Evolutionary conservation across 176 grass and related monocot species (phyloP).

Genomic region (Otatea glauca): DNA sequence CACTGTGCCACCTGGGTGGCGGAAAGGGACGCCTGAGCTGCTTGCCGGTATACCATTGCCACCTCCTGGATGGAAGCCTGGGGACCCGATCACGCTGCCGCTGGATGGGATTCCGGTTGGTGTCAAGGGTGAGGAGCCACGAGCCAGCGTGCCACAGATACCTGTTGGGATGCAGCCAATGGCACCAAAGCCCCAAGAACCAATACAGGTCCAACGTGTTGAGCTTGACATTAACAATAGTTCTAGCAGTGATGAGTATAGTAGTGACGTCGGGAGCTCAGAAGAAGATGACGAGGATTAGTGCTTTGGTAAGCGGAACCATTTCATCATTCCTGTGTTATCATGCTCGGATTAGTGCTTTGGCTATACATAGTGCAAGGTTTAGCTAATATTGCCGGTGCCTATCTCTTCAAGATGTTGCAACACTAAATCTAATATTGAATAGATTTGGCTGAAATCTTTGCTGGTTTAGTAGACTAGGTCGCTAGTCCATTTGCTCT

Average conservation of each 20-base stretch:
- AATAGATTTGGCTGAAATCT: background rate
- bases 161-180: slow-evolving; percentile 19
- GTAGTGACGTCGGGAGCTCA: slow-evolving; percentile 82
- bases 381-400: slow-evolving; percentile 5
- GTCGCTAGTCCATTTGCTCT: background rate
- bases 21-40: slow-evolving; percentile 57
- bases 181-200: slow-evolving; percentile 41
- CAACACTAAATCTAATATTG: slow-evolving; percentile 10
- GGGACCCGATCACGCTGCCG: slow-evolving; percentile 72
- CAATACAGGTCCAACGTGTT: slow-evolving; percentile 70
- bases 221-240: slow-evolving; percentile 78
- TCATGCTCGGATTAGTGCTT: background rate
- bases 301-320: slow-evolving; percentile 46
- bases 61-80: slow-evolving; percentile 95
- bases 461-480: background rate
- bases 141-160: slow-evolving; percentile 32
- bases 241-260: slow-evolving; percentile 91
- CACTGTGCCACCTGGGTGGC: slow-evolving; percentile 61
- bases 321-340: slow-evolving; percentile 34
- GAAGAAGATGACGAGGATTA: slow-evolving; percentile 97
- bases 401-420: background rate
- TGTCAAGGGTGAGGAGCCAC: slow-evolving; percentile 63
- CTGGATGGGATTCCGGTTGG: slow-evolving; percentile 51
- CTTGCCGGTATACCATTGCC: slow-evolving; percentile 48
- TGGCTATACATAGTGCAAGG: background rate